These are phyloP conservation scores for Boehmeria nivea DNA, from an alignment of 306 rosid genomes.

Conservation along the genomic window DNA sequence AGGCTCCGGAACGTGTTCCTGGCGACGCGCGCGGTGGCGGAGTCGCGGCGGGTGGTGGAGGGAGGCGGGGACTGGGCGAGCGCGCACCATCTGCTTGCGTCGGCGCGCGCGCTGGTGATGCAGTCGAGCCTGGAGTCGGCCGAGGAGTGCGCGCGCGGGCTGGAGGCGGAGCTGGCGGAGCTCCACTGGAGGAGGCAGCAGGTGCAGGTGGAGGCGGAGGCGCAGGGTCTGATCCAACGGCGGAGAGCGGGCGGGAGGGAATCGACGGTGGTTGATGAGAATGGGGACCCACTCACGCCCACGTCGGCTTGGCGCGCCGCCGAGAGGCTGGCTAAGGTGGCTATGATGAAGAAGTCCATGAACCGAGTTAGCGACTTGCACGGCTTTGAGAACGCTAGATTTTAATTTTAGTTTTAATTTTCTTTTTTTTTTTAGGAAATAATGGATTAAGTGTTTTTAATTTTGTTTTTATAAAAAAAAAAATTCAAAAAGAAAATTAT, in stretches of 20 bases:
- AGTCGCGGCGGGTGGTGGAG: constrained; percentile 50
- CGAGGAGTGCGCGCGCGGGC: constrained; percentile 36
- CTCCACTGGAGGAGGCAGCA: constrained; percentile 57
- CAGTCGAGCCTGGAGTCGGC: constrained; percentile 36
- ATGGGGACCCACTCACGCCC: constrained; percentile 78
- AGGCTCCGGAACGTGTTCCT: constrained; percentile 49
- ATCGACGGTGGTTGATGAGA: constrained; percentile 40
- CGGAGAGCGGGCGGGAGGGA: constrained; percentile 40
- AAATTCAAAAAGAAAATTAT: neutral
- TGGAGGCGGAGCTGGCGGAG: constrained; percentile 75
- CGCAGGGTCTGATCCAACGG: constrained; percentile 30
- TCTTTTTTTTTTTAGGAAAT: neutral
- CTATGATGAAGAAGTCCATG: constrained; percentile 65
- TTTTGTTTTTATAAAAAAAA: neutral
- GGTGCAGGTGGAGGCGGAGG: constrained; percentile 46
- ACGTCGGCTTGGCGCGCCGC: constrained; percentile 85
- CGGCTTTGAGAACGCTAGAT: constrained; percentile 89
- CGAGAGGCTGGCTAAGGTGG: constrained; percentile 78
- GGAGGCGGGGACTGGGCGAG: constrained; percentile 40
- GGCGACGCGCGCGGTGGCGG: constrained; percentile 69
- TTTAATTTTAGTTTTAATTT: constrained; percentile 23
- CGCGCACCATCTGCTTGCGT: constrained; percentile 61
- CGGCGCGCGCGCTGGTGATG: constrained; percentile 57
- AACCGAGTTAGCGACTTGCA: constrained; percentile 74
- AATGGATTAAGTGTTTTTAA: neutral